Conservation (phyloP, 371 early-diverging fungal genomes). For the Phascolomyces articulosus region DNA sequence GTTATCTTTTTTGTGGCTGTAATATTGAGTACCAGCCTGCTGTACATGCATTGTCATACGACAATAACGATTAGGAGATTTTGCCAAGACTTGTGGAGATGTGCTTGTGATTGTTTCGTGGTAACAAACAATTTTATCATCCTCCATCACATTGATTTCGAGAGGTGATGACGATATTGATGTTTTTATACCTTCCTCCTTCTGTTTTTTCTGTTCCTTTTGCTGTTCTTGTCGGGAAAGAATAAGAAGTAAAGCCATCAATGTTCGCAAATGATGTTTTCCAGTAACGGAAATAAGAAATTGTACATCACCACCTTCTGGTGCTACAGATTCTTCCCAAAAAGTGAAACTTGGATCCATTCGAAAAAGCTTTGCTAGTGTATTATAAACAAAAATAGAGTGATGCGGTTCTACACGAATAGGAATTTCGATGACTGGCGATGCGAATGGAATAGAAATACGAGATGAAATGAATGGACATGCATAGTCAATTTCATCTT, state of each 20-base stretch:
- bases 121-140: background rate
- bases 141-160: background rate
- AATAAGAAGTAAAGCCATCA: background rate
- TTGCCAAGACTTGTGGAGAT: background rate
- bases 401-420: background rate
- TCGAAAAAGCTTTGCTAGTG: background rate
- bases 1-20: too few species aligned
- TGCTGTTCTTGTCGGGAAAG: too few species aligned
- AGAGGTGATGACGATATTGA: background rate
- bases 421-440: background rate
- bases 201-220: too few species aligned
- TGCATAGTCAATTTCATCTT: too few species aligned
- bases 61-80: background rate
- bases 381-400: background rate
- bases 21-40: too few species aligned
- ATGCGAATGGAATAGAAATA: background rate
- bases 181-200: too few species aligned
- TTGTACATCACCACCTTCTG: too few species aligned
- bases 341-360: background rate
- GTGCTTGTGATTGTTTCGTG: background rate
- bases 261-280: background rate
- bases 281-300: background rate
- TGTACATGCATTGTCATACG: background rate
- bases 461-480: too few species aligned
- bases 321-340: background rate